A percentile compares a stretch with the other conserved stretches of the same genome.
Evolutionary conservation across 805 yeast species (phyloP).

Genomic region (Henningerozyma blattae): DNA sequence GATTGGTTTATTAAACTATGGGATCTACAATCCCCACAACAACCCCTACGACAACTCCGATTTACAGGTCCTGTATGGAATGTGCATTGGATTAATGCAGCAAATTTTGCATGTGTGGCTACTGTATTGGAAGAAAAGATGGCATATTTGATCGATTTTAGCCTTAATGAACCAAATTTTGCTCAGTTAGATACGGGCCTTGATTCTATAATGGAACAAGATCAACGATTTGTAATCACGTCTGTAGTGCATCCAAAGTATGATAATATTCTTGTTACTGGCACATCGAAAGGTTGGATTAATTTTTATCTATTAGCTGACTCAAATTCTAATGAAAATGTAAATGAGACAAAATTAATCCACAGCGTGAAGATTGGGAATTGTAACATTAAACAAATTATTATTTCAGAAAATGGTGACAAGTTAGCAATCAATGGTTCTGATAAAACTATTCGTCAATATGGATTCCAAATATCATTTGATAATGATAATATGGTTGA

Average conservation of each 20-base stretch:
- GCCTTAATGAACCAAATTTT: slow-evolving; percentile 1
- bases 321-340: too few relatives aligned
- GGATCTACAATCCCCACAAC: slow-evolving; percentile 43
- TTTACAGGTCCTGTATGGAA: slow-evolving; percentile 71
- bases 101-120: slow-evolving; percentile 35
- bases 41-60: slow-evolving; percentile 31
- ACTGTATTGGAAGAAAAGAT: slow-evolving; percentile 56
- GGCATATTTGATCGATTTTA: slow-evolving; percentile 17
- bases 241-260: slow-evolving; percentile 21
- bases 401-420: slow-evolving; percentile 44
- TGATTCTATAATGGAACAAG: slow-evolving; percentile 12
- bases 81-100: slow-evolving; percentile 17
- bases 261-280: slow-evolving; percentile 44
- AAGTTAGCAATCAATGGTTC: slow-evolving; percentile 66
- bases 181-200: slow-evolving; percentile 18
- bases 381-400: slow-evolving; percentile 59
- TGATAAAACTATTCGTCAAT: slow-evolving; percentile 62
- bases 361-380: slow-evolving; percentile 46
- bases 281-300: slow-evolving; percentile 73
- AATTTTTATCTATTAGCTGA: slow-evolving; percentile 32
- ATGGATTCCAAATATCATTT: slow-evolving; percentile 6
- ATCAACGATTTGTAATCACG: slow-evolving; percentile 18
- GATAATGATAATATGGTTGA: slow-evolving; percentile 23
- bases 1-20: slow-evolving; percentile 78
- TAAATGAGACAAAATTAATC: slow-evolving; percentile 23